phyloP scores from a whole-genome alignment of 1,284 basidiomycete species.

The Exobasidium rhododendri region DNA sequence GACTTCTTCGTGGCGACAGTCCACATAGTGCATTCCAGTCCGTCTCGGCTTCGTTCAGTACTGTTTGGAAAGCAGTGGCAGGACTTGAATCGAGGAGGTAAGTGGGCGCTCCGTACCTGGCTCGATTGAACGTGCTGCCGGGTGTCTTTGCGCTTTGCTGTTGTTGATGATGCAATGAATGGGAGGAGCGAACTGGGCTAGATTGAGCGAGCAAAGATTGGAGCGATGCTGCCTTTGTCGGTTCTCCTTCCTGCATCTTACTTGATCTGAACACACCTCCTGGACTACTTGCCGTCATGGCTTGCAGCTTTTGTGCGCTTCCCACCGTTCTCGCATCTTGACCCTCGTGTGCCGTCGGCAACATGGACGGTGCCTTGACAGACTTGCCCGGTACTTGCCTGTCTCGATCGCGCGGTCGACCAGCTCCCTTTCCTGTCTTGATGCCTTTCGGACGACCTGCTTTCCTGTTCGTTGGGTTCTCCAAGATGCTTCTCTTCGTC shows the following conservation, averaged over 20 bases:
- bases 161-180: conserved; percentile 20
- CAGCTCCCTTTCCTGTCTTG: conserved; percentile 15
- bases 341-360: background rate
- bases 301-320: background rate
- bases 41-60: conserved; percentile 37
- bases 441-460: conserved; percentile 35
- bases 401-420: conserved; percentile 8
- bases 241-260: background rate
- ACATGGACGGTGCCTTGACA: background rate
- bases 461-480: conserved; percentile 31
- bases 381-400: conserved; percentile 3
- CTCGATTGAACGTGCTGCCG: conserved; percentile 16
- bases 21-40: conserved; percentile 12
- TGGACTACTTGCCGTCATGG: conserved; percentile 4
- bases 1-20: conserved; percentile 36
- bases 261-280: no score
- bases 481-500: conserved; percentile 35
- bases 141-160: background rate
- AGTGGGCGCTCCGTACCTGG: conserved; percentile 37
- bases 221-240: background rate
- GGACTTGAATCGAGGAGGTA: conserved; percentile 49
- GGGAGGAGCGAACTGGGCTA: conserved; percentile 29
- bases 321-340: background rate
- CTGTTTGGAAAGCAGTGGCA: conserved; percentile 42
- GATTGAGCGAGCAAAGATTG: conserved; percentile 29